Conservation (phyloP, 2,329 filamentous ascomycete species). For the Aureobasidium sp. region DNA sequence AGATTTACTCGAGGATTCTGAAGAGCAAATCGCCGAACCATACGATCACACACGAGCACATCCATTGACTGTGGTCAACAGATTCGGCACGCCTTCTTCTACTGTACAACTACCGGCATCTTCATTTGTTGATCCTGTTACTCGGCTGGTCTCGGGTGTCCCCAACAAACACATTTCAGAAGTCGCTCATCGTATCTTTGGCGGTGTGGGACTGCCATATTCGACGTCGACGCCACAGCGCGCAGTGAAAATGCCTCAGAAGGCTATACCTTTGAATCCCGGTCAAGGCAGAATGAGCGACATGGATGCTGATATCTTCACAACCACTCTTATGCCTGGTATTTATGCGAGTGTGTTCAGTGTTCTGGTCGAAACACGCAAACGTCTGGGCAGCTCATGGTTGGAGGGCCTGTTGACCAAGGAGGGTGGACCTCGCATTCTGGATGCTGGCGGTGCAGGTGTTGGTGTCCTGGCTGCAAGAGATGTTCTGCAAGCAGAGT, state of each 20-base stretch:
- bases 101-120: constrained; percentile 67
- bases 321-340: constrained; percentile 61
- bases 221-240: constrained; percentile 61
- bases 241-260: constrained; percentile 51
- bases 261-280: constrained; percentile 55
- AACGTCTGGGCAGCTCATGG: constrained; percentile 64
- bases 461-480: constrained; percentile 68
- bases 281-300: constrained; percentile 60
- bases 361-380: constrained; percentile 63
- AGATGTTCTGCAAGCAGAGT: constrained; percentile 72
- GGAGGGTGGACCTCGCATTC: constrained; percentile 53
- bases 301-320: constrained; percentile 66
- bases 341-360: constrained; percentile 61
- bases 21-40: background rate
- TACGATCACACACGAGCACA: constrained; percentile 53
- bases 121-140: constrained; percentile 62
- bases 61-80: constrained; percentile 63
- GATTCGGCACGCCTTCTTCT: constrained; percentile 62
- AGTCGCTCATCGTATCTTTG: constrained; percentile 65
- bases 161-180: constrained; percentile 67
- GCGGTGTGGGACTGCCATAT: constrained; percentile 65
- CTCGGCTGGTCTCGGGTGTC: constrained; percentile 51
- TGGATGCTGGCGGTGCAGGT: constrained; percentile 68
- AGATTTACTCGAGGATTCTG: constrained; percentile 16
- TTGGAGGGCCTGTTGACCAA: constrained; percentile 54